Percentiles rank a stretch among this genome's conserved stretches.
Conservation (phyloP, 2,329 filamentous ascomycete genomes). For the Venturiaceae sp. region DNA sequence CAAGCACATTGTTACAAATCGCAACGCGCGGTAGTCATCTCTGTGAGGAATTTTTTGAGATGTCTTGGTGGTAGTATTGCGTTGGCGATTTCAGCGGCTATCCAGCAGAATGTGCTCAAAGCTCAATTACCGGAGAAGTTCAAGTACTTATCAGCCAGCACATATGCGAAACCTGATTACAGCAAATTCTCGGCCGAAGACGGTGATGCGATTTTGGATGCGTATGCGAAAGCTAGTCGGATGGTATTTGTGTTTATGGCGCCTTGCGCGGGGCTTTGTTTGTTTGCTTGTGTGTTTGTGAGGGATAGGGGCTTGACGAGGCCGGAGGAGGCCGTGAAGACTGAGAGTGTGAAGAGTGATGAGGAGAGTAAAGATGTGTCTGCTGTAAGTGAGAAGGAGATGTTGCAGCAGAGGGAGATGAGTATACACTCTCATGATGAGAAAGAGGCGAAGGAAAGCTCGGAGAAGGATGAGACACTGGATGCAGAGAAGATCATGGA, state of each 20-base stretch:
- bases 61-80: conserved; percentile 49
- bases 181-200: background rate
- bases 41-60: conserved; percentile 53
- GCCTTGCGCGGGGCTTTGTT: background rate
- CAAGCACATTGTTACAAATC: conserved; percentile 41
- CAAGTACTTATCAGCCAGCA: conserved; percentile 21
- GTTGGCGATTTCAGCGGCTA: conserved; percentile 46
- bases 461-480: background rate
- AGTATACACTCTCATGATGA: background rate
- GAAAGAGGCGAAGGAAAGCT: background rate
- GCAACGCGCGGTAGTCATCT: conserved; percentile 53
- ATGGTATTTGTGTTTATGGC: conserved; percentile 4
- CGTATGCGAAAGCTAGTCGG: conserved; percentile 6
- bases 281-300: conserved; percentile 3
- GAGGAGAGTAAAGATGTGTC: background rate
- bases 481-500: background rate
- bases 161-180: conserved; percentile 6
- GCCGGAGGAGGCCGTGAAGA: background rate
- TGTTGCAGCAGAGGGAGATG: background rate
- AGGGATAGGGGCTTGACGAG: conserved; percentile 3
- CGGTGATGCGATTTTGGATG: background rate
- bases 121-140: conserved; percentile 15
- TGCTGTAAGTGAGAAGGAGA: background rate
- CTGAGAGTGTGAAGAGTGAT: background rate
- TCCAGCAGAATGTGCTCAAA: conserved; percentile 25